Evolutionary conservation across 2,329 filamentous ascomycete species (phyloP).

Genomic region (Bipolaris victoriae): DNA sequence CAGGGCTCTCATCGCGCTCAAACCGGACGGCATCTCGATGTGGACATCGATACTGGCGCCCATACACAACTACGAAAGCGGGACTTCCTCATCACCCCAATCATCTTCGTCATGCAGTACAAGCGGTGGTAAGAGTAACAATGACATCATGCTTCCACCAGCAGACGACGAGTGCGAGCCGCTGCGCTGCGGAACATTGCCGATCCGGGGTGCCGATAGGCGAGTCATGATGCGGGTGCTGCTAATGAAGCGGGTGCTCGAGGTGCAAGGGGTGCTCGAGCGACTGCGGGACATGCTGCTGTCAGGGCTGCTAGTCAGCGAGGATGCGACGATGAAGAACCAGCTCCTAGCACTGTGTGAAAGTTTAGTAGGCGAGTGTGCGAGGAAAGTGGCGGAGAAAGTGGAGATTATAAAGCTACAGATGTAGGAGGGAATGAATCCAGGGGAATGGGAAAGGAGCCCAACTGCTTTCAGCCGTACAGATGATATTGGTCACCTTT

Average conservation of each 20-base stretch:
- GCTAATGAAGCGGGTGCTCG: conserved; percentile 10
- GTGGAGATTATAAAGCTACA: conserved; percentile 7
- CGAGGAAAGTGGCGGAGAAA: conserved; percentile 6
- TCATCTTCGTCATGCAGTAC: conserved; percentile 2
- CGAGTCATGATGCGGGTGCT: conserved; percentile 9
- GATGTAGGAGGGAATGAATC: conserved; percentile 1
- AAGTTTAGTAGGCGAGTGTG: conserved; percentile 6
- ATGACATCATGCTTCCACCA: conserved; percentile 5
- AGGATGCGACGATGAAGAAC: conserved; percentile 1
- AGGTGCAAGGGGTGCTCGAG: conserved; percentile 8
- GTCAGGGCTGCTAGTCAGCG: neutral
- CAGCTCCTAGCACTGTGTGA: conserved; percentile 5
- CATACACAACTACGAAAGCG: neutral
- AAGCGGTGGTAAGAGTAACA: neutral
- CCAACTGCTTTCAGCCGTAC: too few relatives aligned
- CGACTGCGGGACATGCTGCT: conserved; percentile 2
- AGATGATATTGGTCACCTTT: too few relatives aligned
- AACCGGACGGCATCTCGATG: conserved; percentile 5
- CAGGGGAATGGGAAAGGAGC: too few relatives aligned
- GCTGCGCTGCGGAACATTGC: conserved; percentile 8
- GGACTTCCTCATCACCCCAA: neutral
- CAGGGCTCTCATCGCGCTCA: conserved; percentile 6
- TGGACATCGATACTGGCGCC: neutral
- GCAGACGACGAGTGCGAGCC: conserved; percentile 11
- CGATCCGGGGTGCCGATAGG: conserved; percentile 9